Evolutionary conservation across 345 rosid species (phyloP), one percentile per base, ranked within the genome.

Genomic region (Orychophragmus violaceus): DNA sequence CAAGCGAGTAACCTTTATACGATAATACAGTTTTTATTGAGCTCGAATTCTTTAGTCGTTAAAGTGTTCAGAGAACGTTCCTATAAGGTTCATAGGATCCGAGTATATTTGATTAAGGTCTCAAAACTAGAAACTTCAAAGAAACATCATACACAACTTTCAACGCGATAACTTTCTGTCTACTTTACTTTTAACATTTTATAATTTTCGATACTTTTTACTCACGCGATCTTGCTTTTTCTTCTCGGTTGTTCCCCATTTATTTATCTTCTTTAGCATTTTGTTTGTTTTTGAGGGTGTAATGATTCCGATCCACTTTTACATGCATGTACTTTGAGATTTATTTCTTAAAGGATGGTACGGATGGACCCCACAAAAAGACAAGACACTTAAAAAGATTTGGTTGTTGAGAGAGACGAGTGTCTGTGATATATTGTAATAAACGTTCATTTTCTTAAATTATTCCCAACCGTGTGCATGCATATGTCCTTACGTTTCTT

Each of bases 391-490:
- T 7, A 11, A 51, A n/a, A 59, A 39, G 71, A 41, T 72, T 55
- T 65, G 18, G 60, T 72, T 64, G 65, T 72, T 72, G 70, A 71
- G 68, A 71, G 61, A 14, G 57, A 16, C 35, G 59, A 64, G 35
- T 28, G 19, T 46, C 25, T 57, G 8, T n/a, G n/a, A n/a, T n/a
- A 33, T 45, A 55, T 54, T 29, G 44, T 54, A 35, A 49, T 25
- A 41, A 22, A 55, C 51, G 49, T 50, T 28, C 33, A 56, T 45
- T 21, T 36, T 64, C 70, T 56, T 71, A 39, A 64, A 71, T 64
- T 56, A 58, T 64, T 72, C 27, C 59, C 70, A 72, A 72, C 70
- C 76, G 76, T 72, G 76, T 64, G 76, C 76, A 72, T 72, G 76
- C 76, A 72, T 70, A 70, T 72, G 65, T 72, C 70, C 59, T 46